Evolutionary conservation across 1,284 basidiomycete species (phyloP), one percentile per base, ranked within the genome.

Genomic region (Sporisorium graminicola): DNA sequence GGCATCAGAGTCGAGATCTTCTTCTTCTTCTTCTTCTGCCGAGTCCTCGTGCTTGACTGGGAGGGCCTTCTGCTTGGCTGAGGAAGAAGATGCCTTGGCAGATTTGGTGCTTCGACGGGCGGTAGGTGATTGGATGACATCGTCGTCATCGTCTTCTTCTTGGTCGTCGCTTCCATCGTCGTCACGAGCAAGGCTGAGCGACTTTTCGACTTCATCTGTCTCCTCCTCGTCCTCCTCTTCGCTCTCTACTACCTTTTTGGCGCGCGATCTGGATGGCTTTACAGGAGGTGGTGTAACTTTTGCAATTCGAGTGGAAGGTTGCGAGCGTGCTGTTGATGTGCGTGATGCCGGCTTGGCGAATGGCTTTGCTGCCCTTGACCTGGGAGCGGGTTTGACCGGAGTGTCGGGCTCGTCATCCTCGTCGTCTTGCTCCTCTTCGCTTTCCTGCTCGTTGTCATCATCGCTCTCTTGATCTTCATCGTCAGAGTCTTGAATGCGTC

Each of bases 401-500:
- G 71, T 70, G 26, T 71, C 69, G 13, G 55, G 59, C 24, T 64
- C 63, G 1, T 68, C 63, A 9, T 65, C 61, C 7, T 61, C 58
- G n/a, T 70, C 59, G 2, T 62, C 63, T 9, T 62, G 58, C 3
- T 63, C 50, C 1, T 65, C 67, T 12, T 61, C 59, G 3, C 59
- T 35, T 10, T 69, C 59, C n/a, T 29, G 27, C 47, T 40, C 44
- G 49, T 22, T 26, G 27, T 62, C 58, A 29, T 69, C 54, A 1
- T 69, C 59, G 53, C 44, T 33, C 26, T 58, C 14, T 10, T 77
- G 56, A 16, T 69, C 56, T 26, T 70, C 63, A 5, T 66, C 53
- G 29, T 70, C 66, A 2, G 70, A 66, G 4, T 72, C 57, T 22
- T 70, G 67, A 51, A 75, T 65, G 64, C 73, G 73, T 40, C 60